phyloP scores from a whole-genome alignment of 2,329 filamentous ascomycete genomes.

The Penicillium sp. region DNA sequence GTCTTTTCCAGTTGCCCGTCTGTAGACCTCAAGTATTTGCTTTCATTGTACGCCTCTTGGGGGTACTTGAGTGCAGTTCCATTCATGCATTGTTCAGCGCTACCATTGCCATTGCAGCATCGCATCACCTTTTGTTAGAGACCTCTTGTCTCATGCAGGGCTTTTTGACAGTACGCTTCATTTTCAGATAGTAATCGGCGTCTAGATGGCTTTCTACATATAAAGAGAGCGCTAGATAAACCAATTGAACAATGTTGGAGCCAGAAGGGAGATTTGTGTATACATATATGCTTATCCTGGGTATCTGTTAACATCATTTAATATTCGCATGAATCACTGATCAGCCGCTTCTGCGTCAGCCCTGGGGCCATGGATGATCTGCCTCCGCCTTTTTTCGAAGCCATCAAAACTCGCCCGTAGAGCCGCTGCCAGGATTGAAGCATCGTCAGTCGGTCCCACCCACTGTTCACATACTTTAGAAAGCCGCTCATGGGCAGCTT shows the following conservation, averaged over 20 bases:
- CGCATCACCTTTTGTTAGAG: conserved; percentile 9
- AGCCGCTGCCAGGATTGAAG: conserved; percentile 22
- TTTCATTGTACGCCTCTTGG: background rate
- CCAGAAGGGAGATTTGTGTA: conserved; percentile 6
- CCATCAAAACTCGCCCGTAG: conserved; percentile 33
- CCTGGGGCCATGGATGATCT: background rate
- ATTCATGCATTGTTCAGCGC: conserved; percentile 9
- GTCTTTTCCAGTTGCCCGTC: background rate
- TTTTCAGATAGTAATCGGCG: background rate
- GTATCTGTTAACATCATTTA: background rate
- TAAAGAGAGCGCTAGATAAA: background rate
- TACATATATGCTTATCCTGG: conserved; percentile 6
- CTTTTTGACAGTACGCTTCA: background rate
- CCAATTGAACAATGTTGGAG: background rate
- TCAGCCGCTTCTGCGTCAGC: background rate
- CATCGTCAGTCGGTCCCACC: conserved; percentile 11
- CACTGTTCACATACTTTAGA: conserved; percentile 22
- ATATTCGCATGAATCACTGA: background rate
- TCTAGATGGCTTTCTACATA: background rate
- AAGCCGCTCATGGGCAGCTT: conserved; percentile 27
- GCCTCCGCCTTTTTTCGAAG: conserved; percentile 18
- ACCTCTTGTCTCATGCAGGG: background rate
- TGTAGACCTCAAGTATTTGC: background rate
- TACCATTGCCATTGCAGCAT: conserved; percentile 10
- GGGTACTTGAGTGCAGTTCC: conserved; percentile 1